Evolutionary conservation across 768 basidiomycete genomes (phyloP).

Genomic region (Tephrocybe sp.): DNA sequence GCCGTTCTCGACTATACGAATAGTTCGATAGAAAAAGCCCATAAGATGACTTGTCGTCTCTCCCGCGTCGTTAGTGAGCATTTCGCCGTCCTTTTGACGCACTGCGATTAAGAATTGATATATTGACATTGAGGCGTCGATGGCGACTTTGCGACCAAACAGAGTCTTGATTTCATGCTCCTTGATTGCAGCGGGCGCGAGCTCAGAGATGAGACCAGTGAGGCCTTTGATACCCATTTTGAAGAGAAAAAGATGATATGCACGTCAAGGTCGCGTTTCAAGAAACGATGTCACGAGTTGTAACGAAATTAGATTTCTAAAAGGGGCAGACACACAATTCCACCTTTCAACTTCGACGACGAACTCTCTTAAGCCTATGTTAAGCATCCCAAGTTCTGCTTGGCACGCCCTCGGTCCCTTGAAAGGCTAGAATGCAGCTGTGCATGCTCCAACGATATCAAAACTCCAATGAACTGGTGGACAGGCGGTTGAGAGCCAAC

Average conservation of each 20-base stretch:
- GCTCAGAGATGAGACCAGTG: slow-evolving; percentile 83
- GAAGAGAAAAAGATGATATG: not conserved
- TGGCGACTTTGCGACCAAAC: slow-evolving; percentile 97
- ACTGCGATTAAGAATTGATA: slow-evolving; percentile 99
- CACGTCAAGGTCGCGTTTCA: too few relatives aligned
- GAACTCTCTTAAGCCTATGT: too few relatives aligned
- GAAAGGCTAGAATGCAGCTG: too few relatives aligned
- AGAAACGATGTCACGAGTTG: too few relatives aligned
- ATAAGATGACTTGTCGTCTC: slow-evolving; percentile 98
- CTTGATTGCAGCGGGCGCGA: slow-evolving; percentile 85
- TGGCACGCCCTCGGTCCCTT: too few relatives aligned
- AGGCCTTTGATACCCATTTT: slow-evolving; percentile 95
- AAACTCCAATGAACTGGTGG: too few relatives aligned
- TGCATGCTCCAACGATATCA: too few relatives aligned
- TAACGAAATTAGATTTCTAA: too few relatives aligned
- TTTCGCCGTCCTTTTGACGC: slow-evolving; percentile 92
- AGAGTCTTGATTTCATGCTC: slow-evolving; percentile 97
- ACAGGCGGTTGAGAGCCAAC: too few relatives aligned
- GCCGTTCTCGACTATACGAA: slow-evolving; percentile 97
- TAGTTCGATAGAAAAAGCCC: slow-evolving; percentile 98
- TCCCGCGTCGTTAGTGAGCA: slow-evolving; percentile 95
- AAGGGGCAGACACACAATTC: too few relatives aligned
- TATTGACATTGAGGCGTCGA: slow-evolving; percentile 97
- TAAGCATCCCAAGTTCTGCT: too few relatives aligned
- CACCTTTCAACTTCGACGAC: too few relatives aligned